A percentile compares a stretch with the other conserved stretches of the same genome.
Evolutionary conservation across 2,329 filamentous ascomycete species (phyloP).

Genomic region (Coleophoma eucalyptorum): DNA sequence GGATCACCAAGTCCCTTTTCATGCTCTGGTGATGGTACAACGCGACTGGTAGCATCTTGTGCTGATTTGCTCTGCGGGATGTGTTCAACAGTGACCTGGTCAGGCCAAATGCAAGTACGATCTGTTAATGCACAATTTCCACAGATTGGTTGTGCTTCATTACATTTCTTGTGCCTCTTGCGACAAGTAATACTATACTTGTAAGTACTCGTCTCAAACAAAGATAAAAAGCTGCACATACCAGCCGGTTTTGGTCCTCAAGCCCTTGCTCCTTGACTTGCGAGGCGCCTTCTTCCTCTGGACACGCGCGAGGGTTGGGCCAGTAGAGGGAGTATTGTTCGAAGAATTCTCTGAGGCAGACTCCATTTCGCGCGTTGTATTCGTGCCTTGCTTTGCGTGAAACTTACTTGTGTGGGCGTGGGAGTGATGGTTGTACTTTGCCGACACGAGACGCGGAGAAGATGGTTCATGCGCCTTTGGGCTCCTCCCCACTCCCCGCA

Average conservation of each 20-base stretch:
- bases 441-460: too few relatives aligned
- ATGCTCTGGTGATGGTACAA: not conserved
- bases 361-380: too few relatives aligned
- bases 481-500: too few relatives aligned
- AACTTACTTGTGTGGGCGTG: too few relatives aligned
- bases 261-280: not conserved
- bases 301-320: not conserved
- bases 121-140: slow-evolving; percentile 38
- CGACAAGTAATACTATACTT: slow-evolving; percentile 35
- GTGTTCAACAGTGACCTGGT: not conserved
- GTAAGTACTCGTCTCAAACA: not conserved
- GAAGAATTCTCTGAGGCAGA: too few relatives aligned
- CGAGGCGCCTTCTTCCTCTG: not conserved
- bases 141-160: slow-evolving; percentile 39
- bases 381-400: too few relatives aligned
- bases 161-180: slow-evolving; percentile 41
- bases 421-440: too few relatives aligned
- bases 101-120: slow-evolving; percentile 34
- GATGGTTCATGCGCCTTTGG: too few relatives aligned
- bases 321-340: too few relatives aligned
- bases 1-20: not conserved
- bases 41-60: too few relatives aligned
- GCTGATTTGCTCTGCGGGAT: not conserved
- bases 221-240: not conserved
- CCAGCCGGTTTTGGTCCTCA: not conserved